Evolutionary conservation across 2,329 filamentous ascomycete genomes (phyloP).

Genomic region (Clarireedia hainanense): DNA sequence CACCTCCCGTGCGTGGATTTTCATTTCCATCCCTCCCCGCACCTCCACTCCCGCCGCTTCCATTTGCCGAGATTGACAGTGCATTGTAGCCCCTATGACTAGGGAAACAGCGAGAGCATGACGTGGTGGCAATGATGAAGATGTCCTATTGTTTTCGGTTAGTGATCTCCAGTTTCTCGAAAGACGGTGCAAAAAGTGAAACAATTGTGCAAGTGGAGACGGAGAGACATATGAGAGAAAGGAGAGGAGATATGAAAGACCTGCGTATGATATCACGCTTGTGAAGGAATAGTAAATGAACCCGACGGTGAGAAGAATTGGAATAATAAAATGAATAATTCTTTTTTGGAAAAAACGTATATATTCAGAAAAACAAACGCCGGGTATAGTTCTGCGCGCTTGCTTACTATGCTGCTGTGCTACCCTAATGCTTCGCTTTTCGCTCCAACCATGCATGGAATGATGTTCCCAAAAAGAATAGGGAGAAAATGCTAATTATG

Average conservation of each 20-base stretch:
- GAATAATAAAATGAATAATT: not conserved
- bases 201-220: not conserved
- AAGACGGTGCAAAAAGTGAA: too few species aligned
- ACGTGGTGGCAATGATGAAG: constrained; percentile 60
- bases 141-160: constrained; percentile 41
- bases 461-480: not conserved
- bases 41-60: constrained; percentile 30
- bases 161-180: too few species aligned
- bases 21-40: not conserved
- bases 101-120: constrained; percentile 59
- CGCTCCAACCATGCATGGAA: not conserved
- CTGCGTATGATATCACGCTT: not conserved
- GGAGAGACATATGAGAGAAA: not conserved
- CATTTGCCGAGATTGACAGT: constrained; percentile 47
- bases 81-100: constrained; percentile 59
- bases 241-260: not conserved
- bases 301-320: not conserved
- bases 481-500: not conserved
- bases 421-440: constrained; percentile 6
- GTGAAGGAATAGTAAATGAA: not conserved
- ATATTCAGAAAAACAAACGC: constrained; percentile 3
- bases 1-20: constrained; percentile 10
- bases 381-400: constrained; percentile 9
- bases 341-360: not conserved
- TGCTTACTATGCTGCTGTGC: constrained; percentile 19